Percentiles rank a stretch among this genome's conserved stretches.
Conservation (phyloP, 2,329 filamentous ascomycete species). For the Cladosporium sp. region DNA sequence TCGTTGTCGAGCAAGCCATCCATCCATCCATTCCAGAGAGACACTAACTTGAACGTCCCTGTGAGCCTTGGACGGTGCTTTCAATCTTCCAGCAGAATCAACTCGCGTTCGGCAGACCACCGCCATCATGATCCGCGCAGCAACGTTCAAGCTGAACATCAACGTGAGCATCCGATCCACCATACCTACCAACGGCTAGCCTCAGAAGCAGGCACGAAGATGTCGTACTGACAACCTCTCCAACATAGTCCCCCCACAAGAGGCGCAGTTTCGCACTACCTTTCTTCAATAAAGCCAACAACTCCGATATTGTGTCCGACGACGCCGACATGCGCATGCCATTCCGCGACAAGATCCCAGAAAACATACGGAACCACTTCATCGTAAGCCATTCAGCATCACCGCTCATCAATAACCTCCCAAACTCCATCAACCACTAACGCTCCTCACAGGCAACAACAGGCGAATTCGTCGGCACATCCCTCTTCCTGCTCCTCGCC, state of each 20-base stretch:
- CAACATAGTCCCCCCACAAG: slow-evolving; percentile 21
- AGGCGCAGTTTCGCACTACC: slow-evolving; percentile 33
- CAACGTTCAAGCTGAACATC: slow-evolving; percentile 28
- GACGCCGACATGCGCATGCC: slow-evolving; percentile 31
- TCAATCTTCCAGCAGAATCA: too few relatives aligned
- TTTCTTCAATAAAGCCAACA: slow-evolving; percentile 33
- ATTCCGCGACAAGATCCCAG: slow-evolving; percentile 28
- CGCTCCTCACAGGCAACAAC: slow-evolving; percentile 21
- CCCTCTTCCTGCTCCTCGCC: slow-evolving; percentile 49
- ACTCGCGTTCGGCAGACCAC: too few relatives aligned
- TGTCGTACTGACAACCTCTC: background rate
- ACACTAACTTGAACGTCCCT: too few relatives aligned
- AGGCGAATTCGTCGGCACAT: slow-evolving; percentile 47
- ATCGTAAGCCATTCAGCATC: slow-evolving; percentile 20
- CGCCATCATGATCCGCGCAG: background rate
- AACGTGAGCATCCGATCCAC: slow-evolving; percentile 21
- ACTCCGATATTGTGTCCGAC: slow-evolving; percentile 21
- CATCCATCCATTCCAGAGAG: too few relatives aligned
- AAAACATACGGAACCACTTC: slow-evolving; percentile 33
- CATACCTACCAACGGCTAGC: background rate
- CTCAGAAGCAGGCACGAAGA: too few relatives aligned
- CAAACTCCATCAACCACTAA: background rate
- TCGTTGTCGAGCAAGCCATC: too few relatives aligned
- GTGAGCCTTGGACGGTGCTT: too few relatives aligned
- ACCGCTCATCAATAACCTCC: background rate